phyloP scores from a whole-genome alignment of 345 rosid species.

The Kernera saxatilis region DNA sequence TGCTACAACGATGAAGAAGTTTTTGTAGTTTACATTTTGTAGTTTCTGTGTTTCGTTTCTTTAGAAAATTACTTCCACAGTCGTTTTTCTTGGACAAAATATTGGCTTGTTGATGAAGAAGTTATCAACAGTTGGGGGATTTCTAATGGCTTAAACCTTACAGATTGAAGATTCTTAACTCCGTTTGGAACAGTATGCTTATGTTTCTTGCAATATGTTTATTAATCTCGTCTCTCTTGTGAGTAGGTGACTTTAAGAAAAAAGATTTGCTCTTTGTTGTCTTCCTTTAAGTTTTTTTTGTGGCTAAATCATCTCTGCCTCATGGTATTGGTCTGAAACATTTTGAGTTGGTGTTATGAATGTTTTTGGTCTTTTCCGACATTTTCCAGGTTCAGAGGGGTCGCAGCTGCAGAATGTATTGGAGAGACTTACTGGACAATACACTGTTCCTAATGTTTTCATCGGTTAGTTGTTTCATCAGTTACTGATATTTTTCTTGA shows the following conservation, averaged over 20 bases:
- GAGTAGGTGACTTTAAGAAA: not conserved
- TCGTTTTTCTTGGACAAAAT: not conserved
- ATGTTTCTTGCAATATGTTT: not conserved
- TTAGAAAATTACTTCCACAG: not conserved
- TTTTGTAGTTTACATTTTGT: not conserved
- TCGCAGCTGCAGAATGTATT: slow-evolving; percentile 74
- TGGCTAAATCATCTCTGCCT: not conserved
- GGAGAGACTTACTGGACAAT: slow-evolving; percentile 87
- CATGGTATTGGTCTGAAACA: not conserved
- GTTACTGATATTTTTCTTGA: not conserved
- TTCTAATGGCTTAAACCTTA: not conserved
- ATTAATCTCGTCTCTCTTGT: not conserved
- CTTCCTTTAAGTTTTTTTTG: not conserved
- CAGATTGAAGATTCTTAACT: not conserved
- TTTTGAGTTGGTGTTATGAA: not conserved
- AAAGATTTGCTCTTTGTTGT: not conserved
- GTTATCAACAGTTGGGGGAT: not conserved
- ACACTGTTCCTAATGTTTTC: slow-evolving; percentile 91
- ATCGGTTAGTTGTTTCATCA: slow-evolving; percentile 49
- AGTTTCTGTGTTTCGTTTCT: not conserved
- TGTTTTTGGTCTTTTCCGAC: not conserved
- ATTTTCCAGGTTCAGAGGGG: slow-evolving; percentile 63
- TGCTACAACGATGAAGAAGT: no score
- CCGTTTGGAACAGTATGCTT: not conserved
- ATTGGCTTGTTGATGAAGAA: not conserved